These are phyloP conservation scores for Nidularia pulvinata DNA, from an alignment of 768 basidiomycete genomes.

Conservation along the genomic window DNA sequence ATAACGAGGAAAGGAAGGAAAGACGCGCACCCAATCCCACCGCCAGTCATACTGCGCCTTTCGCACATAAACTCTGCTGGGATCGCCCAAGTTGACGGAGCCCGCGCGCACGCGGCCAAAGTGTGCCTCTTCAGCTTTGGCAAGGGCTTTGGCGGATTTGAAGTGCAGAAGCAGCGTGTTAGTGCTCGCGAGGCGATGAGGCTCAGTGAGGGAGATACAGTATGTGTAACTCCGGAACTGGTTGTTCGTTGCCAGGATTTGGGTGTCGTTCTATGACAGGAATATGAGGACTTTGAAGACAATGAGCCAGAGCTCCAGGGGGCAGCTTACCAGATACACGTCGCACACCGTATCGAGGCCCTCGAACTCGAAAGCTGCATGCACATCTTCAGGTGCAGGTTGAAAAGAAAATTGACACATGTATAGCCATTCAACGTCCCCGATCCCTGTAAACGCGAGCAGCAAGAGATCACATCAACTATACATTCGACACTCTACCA, in stretches of 20 bases:
- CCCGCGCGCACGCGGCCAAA: slow-evolving; percentile 67
- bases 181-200: slow-evolving; percentile 38
- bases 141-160: slow-evolving; percentile 48
- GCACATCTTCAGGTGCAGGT: slow-evolving; percentile 39
- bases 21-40: slow-evolving; percentile 32
- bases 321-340: slow-evolving; percentile 28
- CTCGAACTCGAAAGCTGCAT: slow-evolving; percentile 83
- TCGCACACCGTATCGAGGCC: slow-evolving; percentile 89
- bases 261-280: no score
- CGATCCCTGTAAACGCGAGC: slow-evolving; percentile 63
- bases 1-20: no score
- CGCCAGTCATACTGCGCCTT: slow-evolving; percentile 84
- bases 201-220: not conserved
- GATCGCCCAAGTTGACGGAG: slow-evolving; percentile 91
- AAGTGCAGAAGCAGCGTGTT: slow-evolving; percentile 86
- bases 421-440: slow-evolving; percentile 87
- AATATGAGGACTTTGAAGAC: no score
- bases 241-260: no score
- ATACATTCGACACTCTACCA: no score
- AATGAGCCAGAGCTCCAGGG: no score
- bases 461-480: no score
- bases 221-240: no score
- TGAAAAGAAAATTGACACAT: slow-evolving; percentile 57
- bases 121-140: slow-evolving; percentile 71
- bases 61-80: slow-evolving; percentile 85